Conservation (phyloP, 2,329 filamentous ascomycete genomes). For the Colletotrichum higginsianum region DNA sequence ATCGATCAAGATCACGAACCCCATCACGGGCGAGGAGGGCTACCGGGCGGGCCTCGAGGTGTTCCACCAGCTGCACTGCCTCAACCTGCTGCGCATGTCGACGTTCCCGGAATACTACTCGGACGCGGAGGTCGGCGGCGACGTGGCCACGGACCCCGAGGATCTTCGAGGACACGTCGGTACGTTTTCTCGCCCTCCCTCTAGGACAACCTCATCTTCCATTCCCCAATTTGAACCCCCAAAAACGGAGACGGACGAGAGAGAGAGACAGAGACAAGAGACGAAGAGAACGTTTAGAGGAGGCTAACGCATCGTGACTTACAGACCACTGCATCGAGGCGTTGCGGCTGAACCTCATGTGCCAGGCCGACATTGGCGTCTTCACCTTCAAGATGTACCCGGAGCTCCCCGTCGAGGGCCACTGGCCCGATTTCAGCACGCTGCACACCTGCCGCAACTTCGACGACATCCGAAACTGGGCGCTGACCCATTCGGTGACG, state of each 20-base stretch:
- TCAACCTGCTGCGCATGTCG: conserved; percentile 64
- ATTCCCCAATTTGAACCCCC: background rate
- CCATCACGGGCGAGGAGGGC: conserved; percentile 68
- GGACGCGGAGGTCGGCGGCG: conserved; percentile 58
- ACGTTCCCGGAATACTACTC: conserved; percentile 66
- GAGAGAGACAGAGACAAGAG: background rate
- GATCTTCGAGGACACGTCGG: conserved; percentile 61
- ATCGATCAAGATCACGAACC: conserved; percentile 69
- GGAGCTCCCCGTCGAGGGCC: conserved; percentile 60
- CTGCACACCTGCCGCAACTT: conserved; percentile 70
- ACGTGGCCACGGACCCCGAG: conserved; percentile 60
- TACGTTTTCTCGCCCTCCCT: conserved; percentile 41
- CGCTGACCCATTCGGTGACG: conserved; percentile 64
- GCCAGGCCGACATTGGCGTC: conserved; percentile 68
- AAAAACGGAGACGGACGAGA: background rate
- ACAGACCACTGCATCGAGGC: conserved; percentile 69
- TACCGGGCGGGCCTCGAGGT: conserved; percentile 73
- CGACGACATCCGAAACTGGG: conserved; percentile 66
- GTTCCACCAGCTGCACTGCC: conserved; percentile 69
- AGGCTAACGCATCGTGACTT: conserved; percentile 6
- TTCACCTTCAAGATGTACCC: conserved; percentile 67
- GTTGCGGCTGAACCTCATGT: conserved; percentile 67
- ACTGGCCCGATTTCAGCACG: conserved; percentile 70
- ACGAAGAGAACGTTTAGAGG: too few relatives aligned
- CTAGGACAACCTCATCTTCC: conserved; percentile 37